These are phyloP conservation scores for Diplogelasinospora grovesii DNA, from an alignment of 495 filamentous ascomycete genomes.

Conservation along the genomic window DNA sequence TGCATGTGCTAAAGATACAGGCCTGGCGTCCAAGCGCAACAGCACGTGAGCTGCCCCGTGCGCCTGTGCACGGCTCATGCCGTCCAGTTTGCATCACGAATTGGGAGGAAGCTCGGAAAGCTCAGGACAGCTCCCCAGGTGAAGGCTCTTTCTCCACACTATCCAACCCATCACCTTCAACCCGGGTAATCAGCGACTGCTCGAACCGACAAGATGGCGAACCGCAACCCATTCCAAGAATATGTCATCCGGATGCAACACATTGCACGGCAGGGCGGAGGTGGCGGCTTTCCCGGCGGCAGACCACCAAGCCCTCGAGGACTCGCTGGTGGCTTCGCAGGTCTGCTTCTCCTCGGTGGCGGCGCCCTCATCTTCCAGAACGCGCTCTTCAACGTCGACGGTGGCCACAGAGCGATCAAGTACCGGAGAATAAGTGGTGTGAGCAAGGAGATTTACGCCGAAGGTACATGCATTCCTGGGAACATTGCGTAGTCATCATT, in stretches of 20 bases:
- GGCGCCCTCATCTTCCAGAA: constrained; percentile 66
- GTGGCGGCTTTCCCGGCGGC: constrained; percentile 34
- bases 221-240: constrained; percentile 41
- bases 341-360: constrained; percentile 52
- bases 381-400: constrained; percentile 97
- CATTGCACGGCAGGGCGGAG: constrained; percentile 15
- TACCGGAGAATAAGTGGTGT: constrained; percentile 93
- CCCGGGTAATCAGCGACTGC: too few species aligned
- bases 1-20: too few species aligned
- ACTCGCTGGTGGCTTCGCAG: constrained; percentile 26
- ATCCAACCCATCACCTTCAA: too few species aligned
- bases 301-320: constrained; percentile 23
- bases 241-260: constrained; percentile 30
- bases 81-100: too few species aligned
- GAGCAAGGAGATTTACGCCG: constrained; percentile 88
- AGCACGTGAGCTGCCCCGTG: too few species aligned
- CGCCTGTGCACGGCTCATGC: too few species aligned
- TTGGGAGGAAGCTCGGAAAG: too few species aligned
- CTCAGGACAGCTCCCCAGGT: too few species aligned
- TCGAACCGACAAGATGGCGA: constrained; percentile 36
- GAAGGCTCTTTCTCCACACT: too few species aligned
- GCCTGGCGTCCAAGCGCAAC: too few species aligned
- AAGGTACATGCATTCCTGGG: constrained; percentile 57
- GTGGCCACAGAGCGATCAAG: constrained; percentile 98
- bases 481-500: background rate